phyloP scores from a whole-genome alignment of 2,329 filamentous ascomycete genomes.

The Cryoendolithus antarcticus region DNA sequence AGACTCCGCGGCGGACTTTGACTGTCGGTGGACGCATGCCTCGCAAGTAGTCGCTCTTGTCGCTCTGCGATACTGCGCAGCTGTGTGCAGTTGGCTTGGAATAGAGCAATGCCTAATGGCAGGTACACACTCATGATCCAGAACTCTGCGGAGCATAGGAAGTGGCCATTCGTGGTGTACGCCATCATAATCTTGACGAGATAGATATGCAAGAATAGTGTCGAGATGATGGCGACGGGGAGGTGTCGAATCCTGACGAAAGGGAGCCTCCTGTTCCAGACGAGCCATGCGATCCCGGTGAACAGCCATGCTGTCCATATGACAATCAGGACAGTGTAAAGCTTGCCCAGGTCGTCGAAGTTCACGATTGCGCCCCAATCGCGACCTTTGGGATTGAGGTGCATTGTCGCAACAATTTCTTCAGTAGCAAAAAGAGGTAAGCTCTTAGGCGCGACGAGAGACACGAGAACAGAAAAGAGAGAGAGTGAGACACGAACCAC shows the following conservation, averaged over 20 bases:
- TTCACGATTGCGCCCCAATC: conserved; percentile 15
- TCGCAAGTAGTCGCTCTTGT: conserved; percentile 9
- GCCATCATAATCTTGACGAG: conserved; percentile 32
- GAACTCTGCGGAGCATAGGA: conserved; percentile 44
- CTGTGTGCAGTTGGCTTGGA: conserved; percentile 51
- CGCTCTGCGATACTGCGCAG: conserved; percentile 32
- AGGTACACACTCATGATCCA: conserved; percentile 57
- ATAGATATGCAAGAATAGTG: conserved; percentile 26
- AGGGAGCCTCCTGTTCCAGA: conserved; percentile 12
- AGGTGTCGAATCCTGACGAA: conserved; percentile 15
- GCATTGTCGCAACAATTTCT: conserved; percentile 18
- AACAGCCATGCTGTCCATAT: conserved; percentile 12
- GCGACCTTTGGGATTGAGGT: conserved; percentile 13
- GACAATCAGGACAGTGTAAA: conserved; percentile 13
- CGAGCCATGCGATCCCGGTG: conserved; percentile 11
- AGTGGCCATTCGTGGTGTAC: conserved; percentile 24
- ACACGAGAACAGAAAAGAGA: too few species aligned
- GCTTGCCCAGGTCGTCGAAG: conserved; percentile 14
- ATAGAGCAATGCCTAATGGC: conserved; percentile 52
- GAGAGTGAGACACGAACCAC: too few species aligned
- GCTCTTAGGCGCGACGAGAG: too few species aligned
- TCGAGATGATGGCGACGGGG: conserved; percentile 12
- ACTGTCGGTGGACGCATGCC: conserved; percentile 7
- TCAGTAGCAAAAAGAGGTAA: too few species aligned
- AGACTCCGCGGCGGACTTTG: conserved; percentile 28